These are phyloP conservation scores for Lepiota subincarnata DNA, from an alignment of 768 basidiomycete species.

Conservation along the genomic window DNA sequence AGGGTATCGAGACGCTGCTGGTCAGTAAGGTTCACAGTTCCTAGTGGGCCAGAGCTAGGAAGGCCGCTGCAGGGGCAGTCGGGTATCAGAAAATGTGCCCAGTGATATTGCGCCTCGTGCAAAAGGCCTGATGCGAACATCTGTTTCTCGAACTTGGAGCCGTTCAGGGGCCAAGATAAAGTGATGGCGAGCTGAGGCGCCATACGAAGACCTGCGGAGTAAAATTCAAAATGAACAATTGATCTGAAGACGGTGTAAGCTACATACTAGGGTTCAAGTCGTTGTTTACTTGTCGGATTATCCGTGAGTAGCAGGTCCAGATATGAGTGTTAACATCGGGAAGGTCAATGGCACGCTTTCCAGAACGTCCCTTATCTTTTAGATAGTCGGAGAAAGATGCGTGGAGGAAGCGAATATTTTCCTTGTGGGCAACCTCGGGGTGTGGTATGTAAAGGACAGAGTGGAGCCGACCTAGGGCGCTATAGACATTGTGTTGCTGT, in stretches of 20 bases:
- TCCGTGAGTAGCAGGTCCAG: too few relatives aligned
- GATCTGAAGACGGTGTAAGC: too few relatives aligned
- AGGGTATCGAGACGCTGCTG: not conserved
- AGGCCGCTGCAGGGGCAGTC: too few relatives aligned
- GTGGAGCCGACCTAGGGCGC: not conserved
- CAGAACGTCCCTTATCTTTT: not conserved
- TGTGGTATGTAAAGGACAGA: not conserved
- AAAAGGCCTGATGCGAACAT: not conserved
- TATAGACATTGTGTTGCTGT: not conserved
- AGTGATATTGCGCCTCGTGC: not conserved
- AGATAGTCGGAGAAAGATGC: not conserved
- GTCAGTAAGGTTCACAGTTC: not conserved
- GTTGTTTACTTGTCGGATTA: too few relatives aligned
- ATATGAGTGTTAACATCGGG: not conserved
- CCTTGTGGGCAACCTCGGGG: not conserved
- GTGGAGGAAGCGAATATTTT: not conserved
- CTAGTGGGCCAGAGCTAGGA: not conserved
- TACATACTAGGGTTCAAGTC: too few relatives aligned
- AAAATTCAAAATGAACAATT: too few relatives aligned
- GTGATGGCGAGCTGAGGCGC: not conserved
- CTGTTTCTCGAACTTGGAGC: not conserved
- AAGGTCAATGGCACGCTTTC: not conserved
- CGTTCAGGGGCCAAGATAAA: not conserved
- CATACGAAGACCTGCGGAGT: too few relatives aligned
- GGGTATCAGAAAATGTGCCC: not conserved